Evolutionary conservation across 345 rosid species (phyloP).

Genomic region (Citrus sp.): DNA sequence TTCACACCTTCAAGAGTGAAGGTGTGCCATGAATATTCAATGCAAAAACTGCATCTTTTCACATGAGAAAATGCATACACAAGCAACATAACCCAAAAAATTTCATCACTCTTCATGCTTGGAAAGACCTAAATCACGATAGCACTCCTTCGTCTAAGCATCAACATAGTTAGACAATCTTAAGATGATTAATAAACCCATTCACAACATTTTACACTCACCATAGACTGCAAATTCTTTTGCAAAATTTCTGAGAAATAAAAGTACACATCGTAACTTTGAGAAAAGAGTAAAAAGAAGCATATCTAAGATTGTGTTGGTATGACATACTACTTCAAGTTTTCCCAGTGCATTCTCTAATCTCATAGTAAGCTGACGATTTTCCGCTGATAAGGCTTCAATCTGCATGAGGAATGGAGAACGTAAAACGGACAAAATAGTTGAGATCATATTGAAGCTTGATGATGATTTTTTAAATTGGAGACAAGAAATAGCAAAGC

Average conservation of each 20-base stretch:
- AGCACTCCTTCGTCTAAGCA: neutral
- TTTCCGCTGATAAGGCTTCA: slow-evolving; percentile 27
- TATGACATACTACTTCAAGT: slow-evolving; percentile 30
- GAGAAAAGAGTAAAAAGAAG: neutral
- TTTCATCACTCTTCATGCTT: neutral
- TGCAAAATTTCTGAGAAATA: neutral
- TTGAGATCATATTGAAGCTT: neutral
- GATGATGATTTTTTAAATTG: neutral
- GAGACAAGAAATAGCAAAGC: neutral
- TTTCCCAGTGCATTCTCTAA: slow-evolving; percentile 29
- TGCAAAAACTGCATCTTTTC: neutral
- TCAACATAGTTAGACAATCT: neutral
- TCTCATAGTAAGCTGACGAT: slow-evolving; percentile 27
- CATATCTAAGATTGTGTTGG: neutral
- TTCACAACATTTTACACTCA: neutral
- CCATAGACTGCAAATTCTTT: neutral
- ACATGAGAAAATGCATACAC: neutral
- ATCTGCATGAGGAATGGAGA: slow-evolving; percentile 15
- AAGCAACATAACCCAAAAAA: neutral
- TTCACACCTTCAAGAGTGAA: neutral
- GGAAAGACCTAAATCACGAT: neutral
- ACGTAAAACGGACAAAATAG: neutral
- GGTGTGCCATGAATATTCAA: neutral
- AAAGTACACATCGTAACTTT: neutral
- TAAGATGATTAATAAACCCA: neutral